Percentiles rank a stretch among this genome's conserved stretches.
Evolutionary conservation across 1,284 basidiomycete genomes (phyloP).

Genomic region (Puccinia coronata): DNA sequence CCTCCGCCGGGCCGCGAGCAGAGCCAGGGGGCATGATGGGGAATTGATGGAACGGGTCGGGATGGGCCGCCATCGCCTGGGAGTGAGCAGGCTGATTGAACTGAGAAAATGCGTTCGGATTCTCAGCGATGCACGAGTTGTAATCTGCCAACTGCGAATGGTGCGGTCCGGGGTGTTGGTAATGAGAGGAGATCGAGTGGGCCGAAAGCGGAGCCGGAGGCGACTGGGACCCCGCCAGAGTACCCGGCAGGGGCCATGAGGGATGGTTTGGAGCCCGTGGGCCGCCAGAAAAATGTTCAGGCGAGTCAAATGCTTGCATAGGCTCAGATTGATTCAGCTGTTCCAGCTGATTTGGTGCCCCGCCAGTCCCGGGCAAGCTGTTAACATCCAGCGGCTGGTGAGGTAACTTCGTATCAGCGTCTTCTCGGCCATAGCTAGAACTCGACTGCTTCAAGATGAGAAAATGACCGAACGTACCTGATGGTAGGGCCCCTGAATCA

Average conservation of each 20-base stretch:
- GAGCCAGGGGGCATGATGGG: not conserved
- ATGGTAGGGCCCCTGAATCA: constrained; percentile 38
- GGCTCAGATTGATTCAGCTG: not conserved
- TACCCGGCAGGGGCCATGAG: not conserved
- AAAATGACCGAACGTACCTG: constrained; percentile 5
- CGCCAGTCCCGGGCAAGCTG: not conserved
- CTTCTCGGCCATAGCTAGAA: too few relatives aligned
- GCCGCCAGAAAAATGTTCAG: not conserved
- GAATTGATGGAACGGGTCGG: constrained; percentile 18
- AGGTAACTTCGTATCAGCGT: not conserved
- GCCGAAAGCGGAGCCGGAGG: not conserved
- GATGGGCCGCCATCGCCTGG: not conserved
- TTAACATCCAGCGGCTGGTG: not conserved
- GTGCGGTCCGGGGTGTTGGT: not conserved
- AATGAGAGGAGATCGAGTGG: not conserved
- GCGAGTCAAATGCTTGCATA: not conserved
- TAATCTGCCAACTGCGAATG: constrained; percentile 7
- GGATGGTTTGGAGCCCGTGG: constrained; percentile 4
- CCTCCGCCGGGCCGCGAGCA: not conserved
- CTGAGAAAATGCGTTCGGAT: constrained; percentile 1
- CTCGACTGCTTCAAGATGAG: not conserved
- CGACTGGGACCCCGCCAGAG: not conserved
- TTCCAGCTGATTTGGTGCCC: not conserved
- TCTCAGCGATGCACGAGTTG: constrained; percentile 8
- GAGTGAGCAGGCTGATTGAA: constrained; percentile 19